phyloP scores from a whole-genome alignment of 2,329 filamentous ascomycete species.

The Leptographium flavum region DNA sequence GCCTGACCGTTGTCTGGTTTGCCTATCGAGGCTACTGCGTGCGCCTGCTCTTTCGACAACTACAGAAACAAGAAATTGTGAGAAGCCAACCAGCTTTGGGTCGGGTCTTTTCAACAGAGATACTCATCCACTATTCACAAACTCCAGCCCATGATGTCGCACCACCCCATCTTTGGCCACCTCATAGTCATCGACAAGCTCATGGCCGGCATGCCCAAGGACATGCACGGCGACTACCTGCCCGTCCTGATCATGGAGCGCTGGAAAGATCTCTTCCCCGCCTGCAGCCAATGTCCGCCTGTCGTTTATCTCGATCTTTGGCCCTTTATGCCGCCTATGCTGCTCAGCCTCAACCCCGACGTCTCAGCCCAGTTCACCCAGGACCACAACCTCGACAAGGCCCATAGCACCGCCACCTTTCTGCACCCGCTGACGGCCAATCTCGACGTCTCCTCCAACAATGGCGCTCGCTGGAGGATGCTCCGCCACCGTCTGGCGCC shows the following conservation, averaged over 20 bases:
- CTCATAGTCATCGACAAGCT: slow-evolving; percentile 10
- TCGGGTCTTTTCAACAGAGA: too few relatives aligned
- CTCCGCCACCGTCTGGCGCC: slow-evolving; percentile 21
- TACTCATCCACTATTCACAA: too few relatives aligned
- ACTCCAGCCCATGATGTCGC: slow-evolving; percentile 12
- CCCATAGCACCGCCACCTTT: slow-evolving; percentile 1
- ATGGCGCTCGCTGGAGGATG: slow-evolving; percentile 23
- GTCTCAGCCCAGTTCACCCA: slow-evolving; percentile 8
- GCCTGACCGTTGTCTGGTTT: slow-evolving; percentile 4
- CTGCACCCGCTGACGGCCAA: slow-evolving; percentile 16
- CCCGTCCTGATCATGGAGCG: slow-evolving; percentile 10
- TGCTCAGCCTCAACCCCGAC: slow-evolving; percentile 9
- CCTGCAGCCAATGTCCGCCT: slow-evolving; percentile 2
- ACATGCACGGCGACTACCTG: slow-evolving; percentile 12
- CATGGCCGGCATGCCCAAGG: slow-evolving; percentile 8
- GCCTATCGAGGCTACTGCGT: slow-evolving; percentile 9
- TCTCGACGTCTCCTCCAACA: slow-evolving; percentile 19
- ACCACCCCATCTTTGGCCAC: slow-evolving; percentile 11
- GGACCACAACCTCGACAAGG: slow-evolving; percentile 6
- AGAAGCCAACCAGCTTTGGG: too few relatives aligned
- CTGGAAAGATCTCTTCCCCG: slow-evolving; percentile 11
- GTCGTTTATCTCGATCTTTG: slow-evolving; percentile 9
- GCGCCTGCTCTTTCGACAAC: slow-evolving; percentile 8
- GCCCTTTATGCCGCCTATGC: slow-evolving; percentile 7
- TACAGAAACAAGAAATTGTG: slow-evolving; percentile 11